Percentiles rank a stretch among this genome's conserved stretches.
Evolutionary conservation across 305 asterid species (phyloP).

Genomic region (Striga hermonthica): DNA sequence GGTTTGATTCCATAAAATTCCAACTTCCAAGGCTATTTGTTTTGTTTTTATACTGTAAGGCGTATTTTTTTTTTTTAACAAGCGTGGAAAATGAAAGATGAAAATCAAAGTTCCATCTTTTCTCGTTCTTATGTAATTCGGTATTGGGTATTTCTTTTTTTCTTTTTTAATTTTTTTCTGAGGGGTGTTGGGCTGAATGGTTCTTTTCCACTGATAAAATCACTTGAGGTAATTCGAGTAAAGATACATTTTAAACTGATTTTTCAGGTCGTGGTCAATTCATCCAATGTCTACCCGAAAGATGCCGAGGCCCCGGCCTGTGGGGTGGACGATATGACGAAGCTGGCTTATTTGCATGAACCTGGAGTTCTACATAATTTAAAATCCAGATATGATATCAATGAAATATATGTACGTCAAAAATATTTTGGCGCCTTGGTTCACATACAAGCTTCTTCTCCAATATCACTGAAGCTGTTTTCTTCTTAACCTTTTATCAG

Average conservation of each 20-base stretch:
- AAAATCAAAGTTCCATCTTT: neutral
- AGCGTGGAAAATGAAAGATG: neutral
- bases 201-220: neutral
- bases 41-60: neutral
- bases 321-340: conserved; percentile 94
- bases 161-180: too few species aligned
- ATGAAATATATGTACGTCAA: conserved; percentile 74
- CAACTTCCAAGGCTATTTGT: neutral
- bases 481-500: conserved; percentile 35
- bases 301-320: conserved; percentile 84
- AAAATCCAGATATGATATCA: conserved; percentile 81
- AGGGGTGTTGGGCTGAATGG: neutral
- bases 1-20: neutral
- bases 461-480: conserved; percentile 27
- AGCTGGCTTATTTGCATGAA: conserved; percentile 87
- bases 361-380: conserved; percentile 76
- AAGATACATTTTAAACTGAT: neutral
- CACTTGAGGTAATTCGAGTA: too few species aligned
- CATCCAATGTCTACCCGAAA: conserved; percentile 63
- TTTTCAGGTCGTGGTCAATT: conserved; percentile 65
- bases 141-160: neutral
- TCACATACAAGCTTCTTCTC: conserved; percentile 10
- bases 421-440: neutral
- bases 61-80: neutral
- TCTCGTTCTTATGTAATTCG: neutral